Conservation (phyloP, 2,329 filamentous ascomycete genomes). For the Aureobasidium vineae region DNA sequence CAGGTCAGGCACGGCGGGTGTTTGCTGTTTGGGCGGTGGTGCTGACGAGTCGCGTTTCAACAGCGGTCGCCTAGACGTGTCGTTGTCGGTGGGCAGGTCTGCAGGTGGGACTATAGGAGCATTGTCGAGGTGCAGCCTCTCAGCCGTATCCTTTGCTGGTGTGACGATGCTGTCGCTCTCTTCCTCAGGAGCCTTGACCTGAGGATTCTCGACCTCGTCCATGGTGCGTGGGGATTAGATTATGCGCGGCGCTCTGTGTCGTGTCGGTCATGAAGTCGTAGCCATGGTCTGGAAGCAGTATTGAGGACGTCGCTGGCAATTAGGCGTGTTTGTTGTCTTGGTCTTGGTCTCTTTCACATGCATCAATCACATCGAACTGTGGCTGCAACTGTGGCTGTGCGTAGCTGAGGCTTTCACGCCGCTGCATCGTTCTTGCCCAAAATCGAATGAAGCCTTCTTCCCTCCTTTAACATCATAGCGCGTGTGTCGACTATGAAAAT, state of each 20-base stretch:
- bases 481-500: too few species aligned
- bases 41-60: constrained; percentile 44
- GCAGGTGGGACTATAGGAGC: constrained; percentile 29
- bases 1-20: constrained; percentile 40
- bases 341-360: constrained; percentile 14
- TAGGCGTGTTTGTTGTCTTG: constrained; percentile 5
- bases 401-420: background rate
- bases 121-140: constrained; percentile 36
- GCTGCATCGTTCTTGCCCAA: background rate
- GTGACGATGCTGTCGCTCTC: constrained; percentile 30
- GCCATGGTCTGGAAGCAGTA: background rate
- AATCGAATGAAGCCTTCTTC: background rate
- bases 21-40: constrained; percentile 43
- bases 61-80: constrained; percentile 37
- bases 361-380: constrained; percentile 8
- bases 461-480: background rate
- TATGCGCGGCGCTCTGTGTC: background rate
- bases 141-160: constrained; percentile 41
- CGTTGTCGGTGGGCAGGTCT: background rate
- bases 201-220: constrained; percentile 44
- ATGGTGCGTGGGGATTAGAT: constrained; percentile 29
- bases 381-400: constrained; percentile 12
- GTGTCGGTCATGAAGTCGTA: constrained; percentile 21
- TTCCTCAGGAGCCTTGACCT: constrained; percentile 32
- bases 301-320: background rate